Percentiles rank a stretch among this genome's conserved stretches.
Evolutionary conservation across 768 basidiomycete genomes (phyloP).

Genomic region (Serendipita sp.): DNA sequence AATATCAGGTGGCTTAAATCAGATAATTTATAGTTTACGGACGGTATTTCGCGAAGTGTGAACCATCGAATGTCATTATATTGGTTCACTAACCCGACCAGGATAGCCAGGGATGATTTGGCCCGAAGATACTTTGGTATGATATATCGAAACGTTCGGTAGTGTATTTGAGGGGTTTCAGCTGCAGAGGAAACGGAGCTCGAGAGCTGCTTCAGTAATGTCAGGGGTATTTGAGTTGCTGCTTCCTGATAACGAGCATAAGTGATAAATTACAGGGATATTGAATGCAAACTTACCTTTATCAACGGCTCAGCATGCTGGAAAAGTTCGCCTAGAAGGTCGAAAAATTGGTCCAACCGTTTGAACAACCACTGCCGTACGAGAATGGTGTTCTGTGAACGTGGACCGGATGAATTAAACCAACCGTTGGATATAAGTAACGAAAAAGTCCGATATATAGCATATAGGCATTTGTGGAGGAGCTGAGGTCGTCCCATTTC

Average conservation of each 20-base stretch:
- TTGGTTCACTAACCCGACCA: conserved; percentile 48
- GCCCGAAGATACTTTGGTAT: conserved; percentile 32
- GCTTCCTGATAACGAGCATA: conserved; percentile 33
- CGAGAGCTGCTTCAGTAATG: conserved; percentile 64
- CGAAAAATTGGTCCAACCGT: conserved; percentile 50
- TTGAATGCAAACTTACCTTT: background rate
- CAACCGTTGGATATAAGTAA: conserved; percentile 45
- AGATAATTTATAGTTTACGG: conserved; percentile 30
- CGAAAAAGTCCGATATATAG: conserved; percentile 65
- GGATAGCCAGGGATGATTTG: conserved; percentile 49
- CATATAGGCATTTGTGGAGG: conserved; percentile 63
- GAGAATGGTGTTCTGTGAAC: conserved; percentile 38
- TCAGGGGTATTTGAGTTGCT: conserved; percentile 58
- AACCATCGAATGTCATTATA: conserved; percentile 80
- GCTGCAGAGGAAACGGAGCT: conserved; percentile 25
- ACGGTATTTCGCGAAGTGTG: conserved; percentile 55
- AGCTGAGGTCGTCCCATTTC: conserved; percentile 33
- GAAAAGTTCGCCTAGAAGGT: conserved; percentile 50
- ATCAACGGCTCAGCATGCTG: conserved; percentile 46
- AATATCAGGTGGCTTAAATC: background rate
- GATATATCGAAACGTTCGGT: conserved; percentile 50
- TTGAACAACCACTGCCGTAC: conserved; percentile 74
- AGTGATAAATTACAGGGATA: conserved; percentile 8
- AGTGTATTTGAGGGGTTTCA: conserved; percentile 47
- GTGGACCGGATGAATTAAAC: conserved; percentile 25